Percentiles rank a stretch among this genome's conserved stretches.
phyloP scores from a whole-genome alignment of 1,284 basidiomycete genomes.

The Ganoderma meredithae region DNA sequence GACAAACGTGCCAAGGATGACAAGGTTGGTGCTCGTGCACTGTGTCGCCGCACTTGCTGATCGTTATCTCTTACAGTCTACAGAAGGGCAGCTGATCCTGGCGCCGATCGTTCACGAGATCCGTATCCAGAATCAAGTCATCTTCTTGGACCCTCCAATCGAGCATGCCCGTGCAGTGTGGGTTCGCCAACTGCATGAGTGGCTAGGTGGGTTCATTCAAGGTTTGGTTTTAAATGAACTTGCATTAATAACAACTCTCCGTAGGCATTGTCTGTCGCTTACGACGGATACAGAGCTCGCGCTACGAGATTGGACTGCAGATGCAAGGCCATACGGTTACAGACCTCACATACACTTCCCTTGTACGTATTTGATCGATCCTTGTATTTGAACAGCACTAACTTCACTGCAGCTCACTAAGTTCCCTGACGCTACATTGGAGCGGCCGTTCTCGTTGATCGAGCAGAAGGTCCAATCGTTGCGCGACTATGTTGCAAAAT shows the following conservation, averaged over 20 bases:
- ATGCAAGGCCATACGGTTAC: slow-evolving; percentile 71
- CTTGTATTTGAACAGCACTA: background rate
- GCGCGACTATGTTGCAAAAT: slow-evolving; percentile 92
- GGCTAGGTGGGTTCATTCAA: slow-evolving; percentile 66
- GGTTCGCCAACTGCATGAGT: slow-evolving; percentile 92
- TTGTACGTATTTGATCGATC: slow-evolving; percentile 56
- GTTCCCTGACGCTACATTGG: slow-evolving; percentile 78
- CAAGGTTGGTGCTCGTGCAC: slow-evolving; percentile 55
- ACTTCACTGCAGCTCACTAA: slow-evolving; percentile 68
- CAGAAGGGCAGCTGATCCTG: slow-evolving; percentile 75
- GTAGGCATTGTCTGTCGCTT: slow-evolving; percentile 89
- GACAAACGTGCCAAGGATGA: slow-evolving; percentile 78
- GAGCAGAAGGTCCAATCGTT: slow-evolving; percentile 90
- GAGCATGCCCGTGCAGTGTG: slow-evolving; percentile 93
- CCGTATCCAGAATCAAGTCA: slow-evolving; percentile 97
- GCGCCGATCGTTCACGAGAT: slow-evolving; percentile 94
- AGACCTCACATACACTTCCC: slow-evolving; percentile 84
- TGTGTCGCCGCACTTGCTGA: background rate
- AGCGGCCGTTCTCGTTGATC: slow-evolving; percentile 86
- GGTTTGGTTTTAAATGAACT: background rate
- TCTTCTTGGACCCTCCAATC: slow-evolving; percentile 97
- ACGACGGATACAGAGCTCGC: slow-evolving; percentile 89
- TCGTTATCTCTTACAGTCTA: slow-evolving; percentile 49
- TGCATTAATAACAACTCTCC: background rate
- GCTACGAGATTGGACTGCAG: slow-evolving; percentile 95